Evolutionary conservation across 345 rosid species (phyloP).

Genomic region (Hypericum perforatum): DNA sequence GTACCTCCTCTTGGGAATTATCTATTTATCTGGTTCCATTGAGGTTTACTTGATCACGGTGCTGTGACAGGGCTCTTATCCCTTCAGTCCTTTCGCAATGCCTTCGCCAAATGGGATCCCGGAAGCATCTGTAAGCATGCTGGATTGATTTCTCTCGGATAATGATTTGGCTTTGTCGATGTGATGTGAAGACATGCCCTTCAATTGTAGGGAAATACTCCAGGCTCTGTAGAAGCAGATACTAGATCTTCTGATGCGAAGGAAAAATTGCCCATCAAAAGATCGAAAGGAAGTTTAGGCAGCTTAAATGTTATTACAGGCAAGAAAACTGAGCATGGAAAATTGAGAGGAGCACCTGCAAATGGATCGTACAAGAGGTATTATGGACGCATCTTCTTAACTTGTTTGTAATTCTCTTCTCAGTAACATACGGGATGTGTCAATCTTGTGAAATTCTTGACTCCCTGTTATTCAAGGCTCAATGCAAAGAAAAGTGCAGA

Average conservation of each 20-base stretch:
- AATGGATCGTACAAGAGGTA: constrained; percentile 89
- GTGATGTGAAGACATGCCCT: constrained; percentile 12
- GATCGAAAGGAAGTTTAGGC: constrained; percentile 97
- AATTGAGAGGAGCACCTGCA: constrained; percentile 62
- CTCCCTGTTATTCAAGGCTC: too few relatives aligned
- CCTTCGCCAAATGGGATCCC: constrained; percentile 86
- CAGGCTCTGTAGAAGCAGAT: constrained; percentile 61
- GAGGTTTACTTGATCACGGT: too few relatives aligned
- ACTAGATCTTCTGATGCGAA: constrained; percentile 70
- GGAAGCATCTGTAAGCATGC: constrained; percentile 64
- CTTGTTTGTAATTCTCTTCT: too few relatives aligned
- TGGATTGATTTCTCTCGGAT: constrained; percentile 7
- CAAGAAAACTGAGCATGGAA: constrained; percentile 60
- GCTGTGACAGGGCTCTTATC: constrained; percentile 68
- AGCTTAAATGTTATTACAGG: constrained; percentile 89
- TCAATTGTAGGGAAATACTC: constrained; percentile 56
- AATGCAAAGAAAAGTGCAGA: too few relatives aligned
- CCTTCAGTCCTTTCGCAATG: constrained; percentile 93
- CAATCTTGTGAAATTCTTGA: too few relatives aligned
- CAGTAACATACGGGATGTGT: too few relatives aligned
- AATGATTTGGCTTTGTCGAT: constrained; percentile 11
- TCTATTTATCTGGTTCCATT: too few relatives aligned
- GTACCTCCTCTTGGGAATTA: constrained; percentile 1
- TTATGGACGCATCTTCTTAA: background rate
- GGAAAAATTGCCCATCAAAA: constrained; percentile 94